Evolutionary conservation across 805 yeast species (phyloP), one percentile per base, ranked within the genome.

Genomic region (Lipomyces mesembrius): DNA sequence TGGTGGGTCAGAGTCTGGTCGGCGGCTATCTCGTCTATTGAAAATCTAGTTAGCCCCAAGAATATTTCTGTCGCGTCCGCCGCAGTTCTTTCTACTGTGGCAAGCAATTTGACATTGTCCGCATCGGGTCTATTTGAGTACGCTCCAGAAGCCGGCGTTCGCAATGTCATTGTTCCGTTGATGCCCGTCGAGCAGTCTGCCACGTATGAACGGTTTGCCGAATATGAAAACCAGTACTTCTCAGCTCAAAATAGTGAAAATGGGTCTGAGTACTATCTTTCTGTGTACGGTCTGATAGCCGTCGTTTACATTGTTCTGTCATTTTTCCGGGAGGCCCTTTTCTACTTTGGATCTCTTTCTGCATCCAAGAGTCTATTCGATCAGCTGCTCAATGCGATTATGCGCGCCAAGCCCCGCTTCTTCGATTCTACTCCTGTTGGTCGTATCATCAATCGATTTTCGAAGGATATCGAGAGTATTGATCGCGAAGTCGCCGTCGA

Each of bases 381-480:
- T 65, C 81, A 81, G 56, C 84, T 93, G 20, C 81, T 93, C 75
- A 76, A 81, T 20, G 84, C 84, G n/a, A 88, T 92, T 46, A 77
- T 93, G 75, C 84, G 89, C 69, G 96, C 98, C 1, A 89, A 84
- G 70, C 81, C 92, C 71, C 85, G 98, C 75, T 95, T 95, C 79
- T 95, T 93, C 78, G 99, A 95, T 76, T 84, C 95, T 25, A 94
- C 98, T 5, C 98, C 99, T 11, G 85, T 90, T 73, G 99, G 99
- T 37, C 88, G 98, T 78, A 91, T 94, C 64, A 92, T 95, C 92
- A 95, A 94, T 79, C 85, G 99, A 76, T 94, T 95, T 76, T 91
- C 98, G 9, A 93, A 92, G 77, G 99, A 94, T 81, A 87, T 95
- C 70, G 98, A 94, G 78, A 87, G 95, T 17, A 86, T 94, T 70